Evolutionary conservation across 768 basidiomycete species (phyloP), one percentile per base, ranked within the genome.

Genomic region (Astraeus odoratus): DNA sequence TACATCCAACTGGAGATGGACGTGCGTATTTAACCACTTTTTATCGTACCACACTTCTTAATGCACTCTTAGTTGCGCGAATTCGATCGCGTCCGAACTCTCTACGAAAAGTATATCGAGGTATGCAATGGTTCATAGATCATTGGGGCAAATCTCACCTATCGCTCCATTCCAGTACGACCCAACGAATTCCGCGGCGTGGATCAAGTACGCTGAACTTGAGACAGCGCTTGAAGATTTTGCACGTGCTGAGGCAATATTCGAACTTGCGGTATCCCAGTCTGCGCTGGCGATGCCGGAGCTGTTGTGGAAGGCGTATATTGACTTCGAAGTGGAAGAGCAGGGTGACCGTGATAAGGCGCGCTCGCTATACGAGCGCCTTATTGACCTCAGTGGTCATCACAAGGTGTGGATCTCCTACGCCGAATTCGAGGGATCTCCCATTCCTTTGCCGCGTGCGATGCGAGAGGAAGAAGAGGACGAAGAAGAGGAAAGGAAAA

Each of bases 331-430:
- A 67, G 81, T 84, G 46, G 87, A 89, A 48, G 92, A 96, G 63
- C 64, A 66, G 27, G 92, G 92, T 54, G 93, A 97, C 52, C 80
- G 91, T 31, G 87, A 87, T 46, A 75, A 78, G 13, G 85, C 88
- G 1, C 74, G 95, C n/a, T 73, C 74, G 5, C 61, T 98, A 31
- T 97, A 96, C 61, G 94, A 97, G 67, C 79, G 93, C 16, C 75
- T 97, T 16, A 73, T 96, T 39, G 67, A 77, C 25, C 71, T 86
- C 39, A 95, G 91, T 51, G 89, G 89, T 3, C 94, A 98, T 60
- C 86, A 92, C 67, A 97, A 97, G 67, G 92, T 95, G 16, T 98
- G 93, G 92, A 89, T 96, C 44, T 83, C 92, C 43, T 98, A 85
- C 63, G 95, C 95, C 0, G 74, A 86, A 54, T 96, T 97, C 55